A percentile compares a stretch with the other conserved stretches of the same genome.
These are phyloP conservation scores for Rosa multiflora DNA, from an alignment of 306 rosid species.

Conservation along the genomic window DNA sequence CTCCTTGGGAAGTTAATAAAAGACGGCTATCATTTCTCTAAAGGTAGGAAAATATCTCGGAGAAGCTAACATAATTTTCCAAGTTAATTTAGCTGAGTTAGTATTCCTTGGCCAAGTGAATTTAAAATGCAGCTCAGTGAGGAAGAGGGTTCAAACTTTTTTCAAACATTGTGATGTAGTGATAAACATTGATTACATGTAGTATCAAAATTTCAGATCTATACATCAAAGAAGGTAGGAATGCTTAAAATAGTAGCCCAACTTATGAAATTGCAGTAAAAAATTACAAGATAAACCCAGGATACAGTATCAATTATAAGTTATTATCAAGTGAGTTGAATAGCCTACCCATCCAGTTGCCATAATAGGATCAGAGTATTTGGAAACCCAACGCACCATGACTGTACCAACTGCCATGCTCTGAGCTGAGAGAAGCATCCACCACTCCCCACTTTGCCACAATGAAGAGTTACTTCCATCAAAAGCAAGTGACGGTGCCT, in stretches of 20 bases:
- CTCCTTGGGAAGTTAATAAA: background rate
- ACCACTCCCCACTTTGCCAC: constrained; percentile 99
- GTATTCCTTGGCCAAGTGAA: background rate
- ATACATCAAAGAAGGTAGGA: background rate
- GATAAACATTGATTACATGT: background rate
- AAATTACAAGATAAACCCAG: constrained; percentile 12
- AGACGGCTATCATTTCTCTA: background rate
- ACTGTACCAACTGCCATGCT: constrained; percentile 98
- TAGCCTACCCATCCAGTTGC: constrained; percentile 94
- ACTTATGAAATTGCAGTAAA: background rate
- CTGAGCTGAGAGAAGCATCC: constrained; percentile 99
- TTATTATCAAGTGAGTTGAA: constrained; percentile 16
- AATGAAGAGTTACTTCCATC: constrained; percentile 67
- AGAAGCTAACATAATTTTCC: background rate
- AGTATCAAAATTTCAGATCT: background rate
- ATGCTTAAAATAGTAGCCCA: background rate
- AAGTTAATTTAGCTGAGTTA: background rate
- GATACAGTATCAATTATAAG: background rate
- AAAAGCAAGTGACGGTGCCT: constrained; percentile 68
- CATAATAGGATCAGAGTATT: constrained; percentile 93
- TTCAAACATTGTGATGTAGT: background rate
- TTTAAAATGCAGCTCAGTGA: background rate
- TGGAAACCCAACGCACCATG: constrained; percentile 99
- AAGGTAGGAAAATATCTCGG: background rate
- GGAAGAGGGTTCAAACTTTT: background rate